These are phyloP conservation scores for Eleusine coracana DNA, from an alignment of 176 grass and related monocot species.

Conservation along the genomic window DNA sequence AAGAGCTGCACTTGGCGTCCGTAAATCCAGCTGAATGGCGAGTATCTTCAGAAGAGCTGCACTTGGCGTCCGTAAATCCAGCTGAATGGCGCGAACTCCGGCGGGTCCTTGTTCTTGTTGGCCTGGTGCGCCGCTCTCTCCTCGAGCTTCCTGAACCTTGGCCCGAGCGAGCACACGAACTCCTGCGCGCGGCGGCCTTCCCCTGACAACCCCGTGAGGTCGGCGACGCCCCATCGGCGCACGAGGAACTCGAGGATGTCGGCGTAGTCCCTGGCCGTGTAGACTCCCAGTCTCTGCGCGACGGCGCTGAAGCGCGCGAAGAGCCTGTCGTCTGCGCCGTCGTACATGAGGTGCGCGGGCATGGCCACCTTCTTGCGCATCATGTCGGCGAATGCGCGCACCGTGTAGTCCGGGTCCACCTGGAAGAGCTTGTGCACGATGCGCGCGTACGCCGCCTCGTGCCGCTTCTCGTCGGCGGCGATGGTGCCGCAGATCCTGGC, in stretches of 20 bases:
- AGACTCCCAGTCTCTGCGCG: slow-evolving; percentile 36
- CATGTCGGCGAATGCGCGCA: slow-evolving; percentile 34
- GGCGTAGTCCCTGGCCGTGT: slow-evolving; percentile 44
- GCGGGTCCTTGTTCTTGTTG: neutral
- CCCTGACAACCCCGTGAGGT: slow-evolving; percentile 29
- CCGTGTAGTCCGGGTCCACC: slow-evolving; percentile 42
- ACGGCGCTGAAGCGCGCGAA: slow-evolving; percentile 38
- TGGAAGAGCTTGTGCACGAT: slow-evolving; percentile 47
- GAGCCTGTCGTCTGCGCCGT: slow-evolving; percentile 15
- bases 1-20: slow-evolving; percentile 28
- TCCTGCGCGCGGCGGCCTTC: slow-evolving; percentile 45
- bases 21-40: slow-evolving; percentile 45
- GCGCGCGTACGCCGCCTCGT: slow-evolving; percentile 42
- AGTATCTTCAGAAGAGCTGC: too few species aligned
- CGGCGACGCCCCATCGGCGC: slow-evolving; percentile 12
- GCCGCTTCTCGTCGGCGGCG: slow-evolving; percentile 49
- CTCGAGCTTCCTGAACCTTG: slow-evolving; percentile 42
- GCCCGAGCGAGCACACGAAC: slow-evolving; percentile 39
- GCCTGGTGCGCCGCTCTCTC: slow-evolving; percentile 24
- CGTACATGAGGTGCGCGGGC: slow-evolving; percentile 49
- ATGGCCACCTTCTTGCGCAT: slow-evolving; percentile 48
- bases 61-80: slow-evolving; percentile 35
- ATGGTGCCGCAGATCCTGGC: slow-evolving; percentile 42
- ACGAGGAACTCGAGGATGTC: slow-evolving; percentile 51
- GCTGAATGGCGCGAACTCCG: slow-evolving; percentile 27